Base-by-base conservation (phyloP, 345 rosid genomes). In the Eucalyptus sp. region DNA sequence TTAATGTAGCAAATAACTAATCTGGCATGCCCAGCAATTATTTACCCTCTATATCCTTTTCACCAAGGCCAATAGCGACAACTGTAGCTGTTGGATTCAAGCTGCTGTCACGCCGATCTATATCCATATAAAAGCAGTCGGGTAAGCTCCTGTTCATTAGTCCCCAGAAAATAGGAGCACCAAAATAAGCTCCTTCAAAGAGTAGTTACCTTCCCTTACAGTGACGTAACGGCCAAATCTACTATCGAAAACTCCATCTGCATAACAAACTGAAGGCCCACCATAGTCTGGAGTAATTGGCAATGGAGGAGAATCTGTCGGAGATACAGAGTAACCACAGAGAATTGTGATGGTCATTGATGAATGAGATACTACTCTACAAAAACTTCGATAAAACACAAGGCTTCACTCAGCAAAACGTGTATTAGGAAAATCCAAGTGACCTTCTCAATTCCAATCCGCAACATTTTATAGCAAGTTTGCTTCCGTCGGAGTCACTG, bases 191-290 rank as follows among this genome's bases (percentile, higher is more conserved):
- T 3, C 11, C 48, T 49, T 25, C 48, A 46, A 54, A 84, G 83
- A 90, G 29, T 4, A 14, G 33, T 76, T 92, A 96, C 99, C 99
- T 96, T 98, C 99, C 91, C 93, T 97, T 86, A 98, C 95, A 88
- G 95, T 91, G 51, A 98, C 66, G 87, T 92, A 97, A 85, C 97
- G 95, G 86, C 92, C 90, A 91, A 97, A 92, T 50, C 94, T 95
- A n/a, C 89, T 33, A 92, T 98, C 98, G 91, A 95, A 96, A 48
- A 96, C 94, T 86, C 99, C 99, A 92, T 98, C 99, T 41, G 99
- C 99, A 91, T 93, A 98, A 92, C 95, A 91, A 22, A 95, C 94
- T 68, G 91, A 89, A 11, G 96, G 95, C 56, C 90, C 93, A 27
- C 98, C 97, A 89, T 93, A 95, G 90, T 97, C 97, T 1, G 96